Conservation (phyloP, 2,329 filamentous ascomycete genomes). For the Lachnellula subtilissima region DNA sequence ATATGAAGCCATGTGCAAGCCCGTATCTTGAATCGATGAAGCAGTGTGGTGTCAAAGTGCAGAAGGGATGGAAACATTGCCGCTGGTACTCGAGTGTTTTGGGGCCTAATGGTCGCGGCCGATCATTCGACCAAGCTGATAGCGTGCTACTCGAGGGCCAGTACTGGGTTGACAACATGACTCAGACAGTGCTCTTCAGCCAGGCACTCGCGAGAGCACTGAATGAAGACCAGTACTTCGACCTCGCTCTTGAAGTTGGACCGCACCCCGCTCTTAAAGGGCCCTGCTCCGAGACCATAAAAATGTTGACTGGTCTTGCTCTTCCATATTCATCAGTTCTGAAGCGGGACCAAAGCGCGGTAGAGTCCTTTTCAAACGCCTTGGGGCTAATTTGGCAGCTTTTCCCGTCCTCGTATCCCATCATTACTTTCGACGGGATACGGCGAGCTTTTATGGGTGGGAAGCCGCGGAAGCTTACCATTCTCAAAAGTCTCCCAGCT, state of each 20-base stretch:
- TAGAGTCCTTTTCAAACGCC: conserved; percentile 15
- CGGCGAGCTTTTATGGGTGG: conserved; percentile 34
- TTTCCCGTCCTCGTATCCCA: conserved; percentile 12
- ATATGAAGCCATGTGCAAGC: conserved; percentile 17
- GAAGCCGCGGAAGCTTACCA: conserved; percentile 3
- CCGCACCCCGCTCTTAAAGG: conserved; percentile 6
- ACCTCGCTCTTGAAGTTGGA: conserved; percentile 4
- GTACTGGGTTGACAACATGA: conserved; percentile 36
- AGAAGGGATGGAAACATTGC: conserved; percentile 25
- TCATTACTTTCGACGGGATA: not conserved
- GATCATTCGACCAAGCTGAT: conserved; percentile 22
- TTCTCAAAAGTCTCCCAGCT: conserved; percentile 5
- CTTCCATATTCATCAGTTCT: conserved; percentile 1
- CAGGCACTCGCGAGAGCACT: conserved; percentile 33
- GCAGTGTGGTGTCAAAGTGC: conserved; percentile 6
- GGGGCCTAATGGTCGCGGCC: not conserved
- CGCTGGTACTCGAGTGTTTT: conserved; percentile 34
- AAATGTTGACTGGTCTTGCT: not conserved
- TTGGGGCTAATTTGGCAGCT: conserved; percentile 24
- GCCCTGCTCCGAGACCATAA: not conserved
- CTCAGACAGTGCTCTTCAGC: conserved; percentile 38
- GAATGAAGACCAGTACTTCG: conserved; percentile 6
- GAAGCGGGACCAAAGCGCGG: conserved; percentile 5
- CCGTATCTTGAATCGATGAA: conserved; percentile 14
- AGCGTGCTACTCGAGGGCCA: conserved; percentile 1